Evolutionary conservation across 2,329 filamentous ascomycete species (phyloP).

Genomic region (Fusarium subtropicale): DNA sequence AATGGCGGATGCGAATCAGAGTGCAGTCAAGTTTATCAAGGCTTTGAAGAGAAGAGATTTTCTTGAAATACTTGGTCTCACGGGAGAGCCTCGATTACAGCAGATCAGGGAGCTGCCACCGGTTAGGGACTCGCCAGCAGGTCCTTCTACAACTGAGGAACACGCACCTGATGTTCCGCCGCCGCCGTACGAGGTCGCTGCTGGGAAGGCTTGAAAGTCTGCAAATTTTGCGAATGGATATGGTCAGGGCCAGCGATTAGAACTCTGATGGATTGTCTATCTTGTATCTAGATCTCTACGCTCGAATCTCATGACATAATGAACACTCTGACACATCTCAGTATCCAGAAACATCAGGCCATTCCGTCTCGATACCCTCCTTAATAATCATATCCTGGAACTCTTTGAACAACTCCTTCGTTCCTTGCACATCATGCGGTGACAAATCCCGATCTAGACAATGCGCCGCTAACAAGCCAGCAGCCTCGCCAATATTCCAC

Average conservation of each 20-base stretch:
- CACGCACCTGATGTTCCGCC: conserved; percentile 5
- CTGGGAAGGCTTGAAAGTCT: conserved; percentile 1
- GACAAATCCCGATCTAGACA: conserved; percentile 37
- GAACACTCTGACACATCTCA: neutral
- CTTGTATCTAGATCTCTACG: neutral
- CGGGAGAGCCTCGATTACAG: neutral
- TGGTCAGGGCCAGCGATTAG: accelerated
- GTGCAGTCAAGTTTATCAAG: conserved; percentile 17
- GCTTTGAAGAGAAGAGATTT: conserved; percentile 6
- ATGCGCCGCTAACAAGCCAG: conserved; percentile 42
- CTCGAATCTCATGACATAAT: neutral
- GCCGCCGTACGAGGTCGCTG: conserved; percentile 10
- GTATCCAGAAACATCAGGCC: conserved; percentile 36
- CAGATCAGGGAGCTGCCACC: accelerated
- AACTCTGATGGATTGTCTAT: neutral
- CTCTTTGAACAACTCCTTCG: conserved; percentile 10
- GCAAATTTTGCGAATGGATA: accelerated
- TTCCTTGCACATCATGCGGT: conserved; percentile 40
- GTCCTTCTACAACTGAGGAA: neutral
- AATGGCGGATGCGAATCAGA: neutral
- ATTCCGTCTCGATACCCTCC: conserved; percentile 35
- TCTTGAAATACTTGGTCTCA: neutral
- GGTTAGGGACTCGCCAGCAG: accelerated
- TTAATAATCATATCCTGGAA: conserved; percentile 20
- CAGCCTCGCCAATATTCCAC: conserved; percentile 48